Base-by-base conservation (phyloP, 2,329 filamentous ascomycete genomes). In the Fusarium citri region DNA sequence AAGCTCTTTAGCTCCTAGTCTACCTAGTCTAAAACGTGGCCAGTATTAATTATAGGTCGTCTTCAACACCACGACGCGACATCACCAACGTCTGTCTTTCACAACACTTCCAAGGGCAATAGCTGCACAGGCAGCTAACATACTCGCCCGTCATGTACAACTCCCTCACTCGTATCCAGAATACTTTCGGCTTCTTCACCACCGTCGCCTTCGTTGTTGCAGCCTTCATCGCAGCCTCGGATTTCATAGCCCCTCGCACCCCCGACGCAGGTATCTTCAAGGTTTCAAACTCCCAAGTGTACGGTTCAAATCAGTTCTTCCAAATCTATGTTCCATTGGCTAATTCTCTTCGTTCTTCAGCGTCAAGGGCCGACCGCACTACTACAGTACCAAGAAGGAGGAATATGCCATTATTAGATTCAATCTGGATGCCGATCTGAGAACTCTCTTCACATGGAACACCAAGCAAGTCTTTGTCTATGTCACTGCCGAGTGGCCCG, bases 391-490 rank as follows among this genome's bases (percentile, higher is more conserved):
- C 54, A 97, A 96, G 81, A 93, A 92, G 81, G 94, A 98, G 82
- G 96, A 99, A 82, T 98, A 98, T 80, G 96, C 95, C 74, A 90
- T 96, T 78, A 91, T 99, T 78, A 92, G 91, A 79, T 99, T 99
- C 86, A 93, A 94, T 76, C 87, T 99, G 64, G 92, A 97, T 77
- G 92, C 94, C 55, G 95, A 99, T 83, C 88, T 99, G 65, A 92
- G 90, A 65, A 91, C 91, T 45, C 92, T 99, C 74, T 98, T 98
- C 87, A 97, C 93, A 78, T 99, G 95, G 96, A 99, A 99, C 86
- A 99, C 97, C 22, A 99, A 99, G 82, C 93, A 98, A 83, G 84
- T 99, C 76, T 99, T 98, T 83, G 90, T 98, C 80, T 99, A 97
- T 84, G 90, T 99, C 63, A 95, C 94, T 58, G 95, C 95, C 57